Conservation (phyloP, 2,329 filamentous ascomycete species). For the Neopestalotiopsis sp. region DNA sequence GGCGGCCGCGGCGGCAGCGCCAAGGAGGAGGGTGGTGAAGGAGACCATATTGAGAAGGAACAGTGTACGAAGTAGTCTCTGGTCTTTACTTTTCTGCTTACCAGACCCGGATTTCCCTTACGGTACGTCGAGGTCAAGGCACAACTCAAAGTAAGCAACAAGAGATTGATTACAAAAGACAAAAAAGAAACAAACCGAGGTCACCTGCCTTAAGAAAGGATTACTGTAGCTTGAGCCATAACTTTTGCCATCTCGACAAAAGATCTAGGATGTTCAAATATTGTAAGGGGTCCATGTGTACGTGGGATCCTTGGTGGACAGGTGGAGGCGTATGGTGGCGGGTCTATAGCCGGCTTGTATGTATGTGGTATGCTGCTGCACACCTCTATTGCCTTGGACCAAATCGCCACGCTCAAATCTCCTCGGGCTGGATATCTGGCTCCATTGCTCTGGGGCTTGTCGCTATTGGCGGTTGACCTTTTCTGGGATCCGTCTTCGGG, state of each 20-base stretch:
- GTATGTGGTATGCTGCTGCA: no score
- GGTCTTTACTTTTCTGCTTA: no score
- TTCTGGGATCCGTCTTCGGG: neutral
- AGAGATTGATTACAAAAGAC: conserved; percentile 2
- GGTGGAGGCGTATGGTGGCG: neutral
- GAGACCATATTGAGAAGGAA: neutral
- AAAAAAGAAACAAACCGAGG: neutral
- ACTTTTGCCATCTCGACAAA: neutral
- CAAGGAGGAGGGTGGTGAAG: neutral
- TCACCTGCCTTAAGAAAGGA: neutral
- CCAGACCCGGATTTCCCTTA: no score
- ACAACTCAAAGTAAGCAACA: no score
- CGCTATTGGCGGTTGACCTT: neutral
- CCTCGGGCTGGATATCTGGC: neutral
- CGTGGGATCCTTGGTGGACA: neutral
- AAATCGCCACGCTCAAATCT: neutral
- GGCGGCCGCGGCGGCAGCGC: neutral
- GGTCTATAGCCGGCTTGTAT: neutral
- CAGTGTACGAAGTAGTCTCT: neutral
- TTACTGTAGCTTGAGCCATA: neutral
- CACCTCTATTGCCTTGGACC: neutral
- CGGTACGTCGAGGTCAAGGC: no score
- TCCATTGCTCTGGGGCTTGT: neutral
- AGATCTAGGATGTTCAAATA: neutral
- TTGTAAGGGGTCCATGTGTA: neutral